Evolutionary conservation across 1,284 basidiomycete species (phyloP), one percentile per base, ranked within the genome.

Genomic region (Hymenochaete sp.): DNA sequence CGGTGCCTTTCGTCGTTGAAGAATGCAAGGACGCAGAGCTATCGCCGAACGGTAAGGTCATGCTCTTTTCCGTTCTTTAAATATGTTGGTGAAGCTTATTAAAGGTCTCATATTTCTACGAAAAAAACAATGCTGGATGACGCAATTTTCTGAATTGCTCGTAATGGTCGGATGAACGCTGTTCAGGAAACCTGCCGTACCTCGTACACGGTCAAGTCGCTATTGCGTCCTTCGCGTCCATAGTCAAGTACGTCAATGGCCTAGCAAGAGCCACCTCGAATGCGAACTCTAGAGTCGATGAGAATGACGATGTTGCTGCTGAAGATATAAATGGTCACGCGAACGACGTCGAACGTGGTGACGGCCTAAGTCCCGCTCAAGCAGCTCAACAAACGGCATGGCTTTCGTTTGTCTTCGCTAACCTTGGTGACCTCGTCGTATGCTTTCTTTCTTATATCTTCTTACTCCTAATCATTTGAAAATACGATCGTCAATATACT

Each of bases 41-140:
- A n/a, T 85, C 84, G 48, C 82, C 83, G n/a, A 77, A 69, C 55
- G 85, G 85, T 81, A 60, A 61, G 75, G 51, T 51, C 60, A 63
- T 52, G 53, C 40, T 18, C 42, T 42, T 7, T 18, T 14, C 7
- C 29, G 18, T 14, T 46, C 31, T 32, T 37, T 21, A n/a, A n/a
- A n/a, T n/a, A n/a, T n/a, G n/a, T n/a, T n/a, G n/a, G n/a, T n/a
- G n/a, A n/a, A n/a, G n/a, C n/a, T n/a, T n/a, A n/a, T n/a, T n/a
- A n/a, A n/a, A n/a, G n/a, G n/a, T n/a, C n/a, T n/a, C n/a, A n/a
- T n/a, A n/a, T n/a, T n/a, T n/a, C n/a, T n/a, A n/a, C n/a, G n/a
- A n/a, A n/a, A n/a, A n/a, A n/a, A n/a, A n/a, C n/a, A n/a, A n/a
- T n/a, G 13, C 32, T 6, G 13, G 14, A 19, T 16, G 21, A n/a